These are phyloP conservation scores for Lineolata rhizophorae DNA, from an alignment of 495 filamentous ascomycete species.

Conservation along the genomic window DNA sequence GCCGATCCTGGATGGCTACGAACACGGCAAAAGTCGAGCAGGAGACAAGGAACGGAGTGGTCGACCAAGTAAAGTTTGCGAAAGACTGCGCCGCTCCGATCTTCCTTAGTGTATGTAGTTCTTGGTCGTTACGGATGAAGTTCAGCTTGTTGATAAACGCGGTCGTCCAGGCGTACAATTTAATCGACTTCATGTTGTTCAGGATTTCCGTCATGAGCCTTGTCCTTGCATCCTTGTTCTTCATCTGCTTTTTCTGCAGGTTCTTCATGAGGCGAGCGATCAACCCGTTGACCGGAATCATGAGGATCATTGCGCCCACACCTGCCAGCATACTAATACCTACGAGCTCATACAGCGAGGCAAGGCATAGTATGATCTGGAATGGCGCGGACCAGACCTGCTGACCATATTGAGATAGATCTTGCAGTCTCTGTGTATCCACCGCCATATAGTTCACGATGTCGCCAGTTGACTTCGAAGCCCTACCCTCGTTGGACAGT, in stretches of 20 bases:
- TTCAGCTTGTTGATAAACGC: constrained; percentile 96
- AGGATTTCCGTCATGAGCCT: constrained; percentile 91
- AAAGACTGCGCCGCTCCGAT: constrained; percentile 86
- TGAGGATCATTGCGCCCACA: constrained; percentile 84
- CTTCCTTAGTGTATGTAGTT: constrained; percentile 84
- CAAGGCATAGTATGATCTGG: constrained; percentile 88
- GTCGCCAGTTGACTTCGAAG: constrained; percentile 85
- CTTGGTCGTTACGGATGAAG: constrained; percentile 82
- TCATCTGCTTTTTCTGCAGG: constrained; percentile 92
- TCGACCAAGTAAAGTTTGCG: constrained; percentile 98
- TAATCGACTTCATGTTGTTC: constrained; percentile 99
- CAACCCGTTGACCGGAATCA: constrained; percentile 90
- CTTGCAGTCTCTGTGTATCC: constrained; percentile 83
- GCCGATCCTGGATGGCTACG: constrained; percentile 56
- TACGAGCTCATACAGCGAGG: constrained; percentile 82
- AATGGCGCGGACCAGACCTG: constrained; percentile 93
- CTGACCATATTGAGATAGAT: constrained; percentile 85
- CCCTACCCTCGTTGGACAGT: constrained; percentile 79
- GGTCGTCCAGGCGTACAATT: constrained; percentile 91
- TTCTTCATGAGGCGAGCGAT: constrained; percentile 88
- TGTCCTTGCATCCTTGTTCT: constrained; percentile 91
- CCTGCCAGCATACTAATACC: constrained; percentile 93
- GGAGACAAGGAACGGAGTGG: constrained; percentile 95
- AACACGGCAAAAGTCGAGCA: constrained; percentile 94
- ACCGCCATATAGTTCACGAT: constrained; percentile 99